Conservation (phyloP, 805 yeast species). For the Pichia thaimueangensis region DNA sequence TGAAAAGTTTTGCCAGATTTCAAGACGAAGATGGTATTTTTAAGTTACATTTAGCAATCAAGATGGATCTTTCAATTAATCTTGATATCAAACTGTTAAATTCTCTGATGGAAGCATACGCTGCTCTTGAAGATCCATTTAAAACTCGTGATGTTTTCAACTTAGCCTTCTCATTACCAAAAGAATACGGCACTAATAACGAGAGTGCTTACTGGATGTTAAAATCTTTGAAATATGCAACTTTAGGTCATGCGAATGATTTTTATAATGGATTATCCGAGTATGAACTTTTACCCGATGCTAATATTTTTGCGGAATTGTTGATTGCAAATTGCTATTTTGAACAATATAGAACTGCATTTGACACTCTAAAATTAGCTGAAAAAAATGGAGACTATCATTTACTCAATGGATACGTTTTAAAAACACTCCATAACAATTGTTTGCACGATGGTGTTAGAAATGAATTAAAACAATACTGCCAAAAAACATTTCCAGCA, state of each 20-base stretch:
- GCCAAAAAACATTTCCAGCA: constrained; percentile 27
- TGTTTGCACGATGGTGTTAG: constrained; percentile 34
- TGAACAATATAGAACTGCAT: constrained; percentile 53
- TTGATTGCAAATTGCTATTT: constrained; percentile 66
- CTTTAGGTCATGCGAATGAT: constrained; percentile 48
- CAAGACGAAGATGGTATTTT: constrained; percentile 59
- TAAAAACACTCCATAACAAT: constrained; percentile 44
- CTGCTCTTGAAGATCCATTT: constrained; percentile 48
- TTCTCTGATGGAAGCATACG: constrained; percentile 56
- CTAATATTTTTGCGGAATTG: constrained; percentile 50
- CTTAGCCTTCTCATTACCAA: constrained; percentile 48
- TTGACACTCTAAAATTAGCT: constrained; percentile 41
- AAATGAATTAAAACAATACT: constrained; percentile 34
- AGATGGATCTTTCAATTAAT: constrained; percentile 53
- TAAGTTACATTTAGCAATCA: constrained; percentile 55
- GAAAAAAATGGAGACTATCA: constrained; percentile 39
- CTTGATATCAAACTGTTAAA: constrained; percentile 56
- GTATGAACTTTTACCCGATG: constrained; percentile 46
- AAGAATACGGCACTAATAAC: constrained; percentile 47
- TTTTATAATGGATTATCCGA: constrained; percentile 57
- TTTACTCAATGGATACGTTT: constrained; percentile 36
- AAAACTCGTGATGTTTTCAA: constrained; percentile 56
- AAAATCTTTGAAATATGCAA: constrained; percentile 48
- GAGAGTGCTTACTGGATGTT: constrained; percentile 64
- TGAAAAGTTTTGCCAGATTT: constrained; percentile 53